Percentiles rank a stretch among this genome's conserved stretches.
These are phyloP conservation scores for Apiospora saccharicola DNA, from an alignment of 2,329 filamentous ascomycete genomes.

Conservation along the genomic window DNA sequence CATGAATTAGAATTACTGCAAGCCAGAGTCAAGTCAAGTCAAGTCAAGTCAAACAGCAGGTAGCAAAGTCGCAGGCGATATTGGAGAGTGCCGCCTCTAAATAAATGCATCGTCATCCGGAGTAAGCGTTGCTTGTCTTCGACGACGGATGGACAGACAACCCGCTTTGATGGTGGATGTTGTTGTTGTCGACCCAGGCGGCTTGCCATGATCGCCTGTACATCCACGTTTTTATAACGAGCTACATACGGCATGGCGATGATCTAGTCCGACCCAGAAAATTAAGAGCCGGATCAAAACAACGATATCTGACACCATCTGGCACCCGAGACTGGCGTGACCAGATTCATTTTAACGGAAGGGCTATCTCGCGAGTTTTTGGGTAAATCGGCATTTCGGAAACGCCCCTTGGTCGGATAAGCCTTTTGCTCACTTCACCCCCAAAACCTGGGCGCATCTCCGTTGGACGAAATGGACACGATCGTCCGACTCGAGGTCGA, in stretches of 20 bases:
- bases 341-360: neutral
- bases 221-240: conserved; percentile 11
- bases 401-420: conserved; percentile 13
- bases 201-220: neutral
- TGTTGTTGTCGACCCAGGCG: neutral
- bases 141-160: neutral
- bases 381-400: conserved; percentile 19
- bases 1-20: conserved; percentile 20
- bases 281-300: conserved; percentile 4
- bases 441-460: conserved; percentile 5
- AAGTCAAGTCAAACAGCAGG: neutral
- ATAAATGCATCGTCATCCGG: conserved; percentile 5
- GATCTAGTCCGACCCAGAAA: conserved; percentile 2
- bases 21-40: conserved; percentile 14
- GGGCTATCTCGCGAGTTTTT: neutral
- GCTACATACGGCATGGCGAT: conserved; percentile 9
- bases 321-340: conserved; percentile 8
- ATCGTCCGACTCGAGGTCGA: conserved; percentile 18
- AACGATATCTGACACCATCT: conserved; percentile 4
- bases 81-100: neutral
- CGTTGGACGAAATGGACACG: conserved; percentile 20
- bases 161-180: neutral
- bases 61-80: neutral
- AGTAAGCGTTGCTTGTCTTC: conserved; percentile 7
- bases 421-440: neutral